phyloP scores from a whole-genome alignment of 148 eudicot genomes.

The Persicaria maculosa region DNA sequence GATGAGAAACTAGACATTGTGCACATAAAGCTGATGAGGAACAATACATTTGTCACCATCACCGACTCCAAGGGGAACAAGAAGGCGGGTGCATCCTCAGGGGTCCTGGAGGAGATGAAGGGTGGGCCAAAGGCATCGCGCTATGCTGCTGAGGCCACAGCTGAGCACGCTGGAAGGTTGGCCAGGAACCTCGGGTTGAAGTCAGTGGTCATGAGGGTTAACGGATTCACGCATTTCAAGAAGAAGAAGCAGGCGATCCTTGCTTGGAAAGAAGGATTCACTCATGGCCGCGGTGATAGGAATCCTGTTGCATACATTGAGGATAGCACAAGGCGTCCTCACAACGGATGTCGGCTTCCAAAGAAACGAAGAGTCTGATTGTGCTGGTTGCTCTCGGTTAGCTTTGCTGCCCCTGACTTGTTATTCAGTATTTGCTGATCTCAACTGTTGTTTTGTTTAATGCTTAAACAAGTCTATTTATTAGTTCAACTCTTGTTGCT shows the following conservation, averaged over 20 bases:
- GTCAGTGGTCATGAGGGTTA: slow-evolving; percentile 80
- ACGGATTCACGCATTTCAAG: slow-evolving; percentile 72
- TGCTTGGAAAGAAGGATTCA: slow-evolving; percentile 75
- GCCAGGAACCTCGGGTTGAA: slow-evolving; percentile 54
- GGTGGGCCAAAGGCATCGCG: slow-evolving; percentile 56
- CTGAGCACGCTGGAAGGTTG: slow-evolving; percentile 73
- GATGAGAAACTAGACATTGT: slow-evolving; percentile 72
- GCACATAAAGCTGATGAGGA: slow-evolving; percentile 65
- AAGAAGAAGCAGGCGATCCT: slow-evolving; percentile 77
- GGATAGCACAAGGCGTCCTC: slow-evolving; percentile 83
- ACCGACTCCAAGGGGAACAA: slow-evolving; percentile 82
- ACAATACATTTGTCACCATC: slow-evolving; percentile 75
- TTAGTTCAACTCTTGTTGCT: not conserved
- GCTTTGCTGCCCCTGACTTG: not conserved
- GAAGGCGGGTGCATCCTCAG: slow-evolving; percentile 59
- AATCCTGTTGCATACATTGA: slow-evolving; percentile 67
- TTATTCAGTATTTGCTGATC: not conserved
- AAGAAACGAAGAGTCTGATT: slow-evolving; percentile 38
- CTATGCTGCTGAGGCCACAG: slow-evolving; percentile 76
- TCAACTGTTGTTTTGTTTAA: not conserved
- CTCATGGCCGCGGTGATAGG: slow-evolving; percentile 42
- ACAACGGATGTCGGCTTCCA: slow-evolving; percentile 81
- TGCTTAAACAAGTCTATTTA: not conserved
- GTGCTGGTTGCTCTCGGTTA: not conserved
- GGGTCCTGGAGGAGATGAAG: slow-evolving; percentile 52